A percentile compares a stretch with the other conserved stretches of the same genome.
These are phyloP conservation scores for Clitopilus passeckerianus DNA, from an alignment of 768 basidiomycete species.

Conservation along the genomic window DNA sequence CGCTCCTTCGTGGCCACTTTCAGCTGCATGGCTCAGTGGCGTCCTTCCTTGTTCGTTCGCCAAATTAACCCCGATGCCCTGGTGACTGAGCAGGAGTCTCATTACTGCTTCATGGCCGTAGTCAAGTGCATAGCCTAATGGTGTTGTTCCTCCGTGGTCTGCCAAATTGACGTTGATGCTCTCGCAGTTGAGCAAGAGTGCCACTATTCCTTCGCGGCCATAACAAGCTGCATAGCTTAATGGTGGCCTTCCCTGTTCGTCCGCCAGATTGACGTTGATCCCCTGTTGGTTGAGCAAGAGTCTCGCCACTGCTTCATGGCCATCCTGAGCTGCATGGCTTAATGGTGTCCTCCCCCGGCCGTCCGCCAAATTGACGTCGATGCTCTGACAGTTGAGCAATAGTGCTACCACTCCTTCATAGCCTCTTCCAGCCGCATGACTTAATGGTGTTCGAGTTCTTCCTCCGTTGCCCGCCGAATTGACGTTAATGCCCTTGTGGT, in stretches of 20 bases:
- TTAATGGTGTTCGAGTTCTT: not conserved
- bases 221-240: not conserved
- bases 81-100: not conserved
- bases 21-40: not conserved
- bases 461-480: not conserved
- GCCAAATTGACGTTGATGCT: too few relatives aligned
- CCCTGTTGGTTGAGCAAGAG: not conserved
- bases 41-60: not conserved
- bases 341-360: not conserved
- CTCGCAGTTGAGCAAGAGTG: not conserved
- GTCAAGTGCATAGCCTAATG: not conserved
- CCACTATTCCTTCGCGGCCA: not conserved
- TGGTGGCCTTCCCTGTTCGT: not conserved
- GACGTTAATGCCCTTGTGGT: not conserved
- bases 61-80: not conserved
- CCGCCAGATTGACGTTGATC: not conserved
- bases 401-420: too few relatives aligned
- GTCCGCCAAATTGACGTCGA: not conserved
- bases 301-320: not conserved
- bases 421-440: not conserved
- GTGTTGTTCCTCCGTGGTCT: too few relatives aligned
- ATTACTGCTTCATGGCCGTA: not conserved
- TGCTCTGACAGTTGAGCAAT: not conserved
- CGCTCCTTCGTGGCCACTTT: not conserved
- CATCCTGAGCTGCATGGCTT: not conserved